These are phyloP conservation scores for Daldinia caldariorum DNA, from an alignment of 495 filamentous ascomycete genomes.

Conservation along the genomic window DNA sequence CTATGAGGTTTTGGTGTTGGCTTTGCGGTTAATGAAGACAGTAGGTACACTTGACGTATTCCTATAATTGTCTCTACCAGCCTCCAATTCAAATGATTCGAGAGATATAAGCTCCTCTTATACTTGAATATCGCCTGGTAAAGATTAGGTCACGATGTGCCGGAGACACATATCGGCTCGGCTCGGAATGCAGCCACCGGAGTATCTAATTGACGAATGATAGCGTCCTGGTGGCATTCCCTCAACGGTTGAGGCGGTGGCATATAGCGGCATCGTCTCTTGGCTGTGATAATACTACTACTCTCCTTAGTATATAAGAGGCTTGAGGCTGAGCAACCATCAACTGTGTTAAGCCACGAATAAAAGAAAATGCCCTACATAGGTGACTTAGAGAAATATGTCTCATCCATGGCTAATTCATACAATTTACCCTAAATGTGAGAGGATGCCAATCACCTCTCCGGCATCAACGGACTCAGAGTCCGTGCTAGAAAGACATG, in stretches of 20 bases:
- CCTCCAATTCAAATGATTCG: too few relatives aligned
- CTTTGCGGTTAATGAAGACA: background rate
- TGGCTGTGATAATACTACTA: too few relatives aligned
- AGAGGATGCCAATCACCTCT: slow-evolving; percentile 43
- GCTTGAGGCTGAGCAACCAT: too few relatives aligned
- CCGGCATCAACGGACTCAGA: slow-evolving; percentile 30
- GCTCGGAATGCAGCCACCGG: background rate
- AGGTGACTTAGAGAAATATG: too few relatives aligned
- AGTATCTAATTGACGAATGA: background rate
- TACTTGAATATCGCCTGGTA: background rate
- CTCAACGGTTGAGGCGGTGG: too few relatives aligned
- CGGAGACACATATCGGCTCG: too few relatives aligned
- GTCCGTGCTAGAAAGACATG: slow-evolving; percentile 35
- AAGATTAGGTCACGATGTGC: background rate
- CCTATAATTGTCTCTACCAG: background rate
- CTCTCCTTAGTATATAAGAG: too few relatives aligned
- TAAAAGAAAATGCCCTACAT: too few relatives aligned
- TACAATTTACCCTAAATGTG: slow-evolving; percentile 15
- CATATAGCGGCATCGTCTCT: too few relatives aligned
- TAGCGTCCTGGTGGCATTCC: background rate
- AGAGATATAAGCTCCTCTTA: background rate
- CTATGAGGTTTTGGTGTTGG: background rate
- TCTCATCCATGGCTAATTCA: background rate
- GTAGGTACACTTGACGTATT: background rate
- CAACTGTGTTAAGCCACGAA: too few relatives aligned